phyloP scores from a whole-genome alignment of 192 early-diverging fungal species.

The Podila horticola region DNA sequence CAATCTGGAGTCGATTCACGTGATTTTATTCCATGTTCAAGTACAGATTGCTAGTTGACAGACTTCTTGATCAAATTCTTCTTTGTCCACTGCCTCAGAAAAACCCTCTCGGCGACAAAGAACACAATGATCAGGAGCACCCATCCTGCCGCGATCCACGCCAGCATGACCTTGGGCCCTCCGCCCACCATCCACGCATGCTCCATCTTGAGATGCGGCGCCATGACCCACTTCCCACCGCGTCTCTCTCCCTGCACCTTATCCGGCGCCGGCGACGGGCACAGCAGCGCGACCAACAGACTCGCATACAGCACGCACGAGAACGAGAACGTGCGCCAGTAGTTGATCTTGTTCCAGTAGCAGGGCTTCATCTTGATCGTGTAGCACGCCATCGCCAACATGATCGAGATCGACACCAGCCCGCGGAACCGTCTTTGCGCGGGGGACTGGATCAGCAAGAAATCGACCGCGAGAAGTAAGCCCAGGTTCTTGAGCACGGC shows the following conservation, averaged over 20 bases:
- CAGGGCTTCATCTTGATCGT: constrained; percentile 78
- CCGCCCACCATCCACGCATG: constrained; percentile 29
- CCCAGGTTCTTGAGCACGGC: constrained; percentile 81
- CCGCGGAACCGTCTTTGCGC: constrained; percentile 69
- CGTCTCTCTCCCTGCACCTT: constrained; percentile 51
- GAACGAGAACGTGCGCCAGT: constrained; percentile 71
- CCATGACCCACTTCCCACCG: constrained; percentile 44
- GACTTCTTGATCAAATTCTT: neutral
- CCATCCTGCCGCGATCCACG: constrained; percentile 67
- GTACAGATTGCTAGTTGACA: no score
- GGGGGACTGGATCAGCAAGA: constrained; percentile 68
- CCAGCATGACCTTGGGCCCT: constrained; percentile 52
- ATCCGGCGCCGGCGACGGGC: constrained; percentile 56
- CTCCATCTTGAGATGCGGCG: constrained; percentile 29
- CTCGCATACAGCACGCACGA: constrained; percentile 77
- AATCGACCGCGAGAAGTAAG: constrained; percentile 74
- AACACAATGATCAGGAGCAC: constrained; percentile 68
- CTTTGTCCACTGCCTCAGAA: constrained; percentile 33
- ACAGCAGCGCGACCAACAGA: constrained; percentile 71
- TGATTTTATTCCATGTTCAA: no score
- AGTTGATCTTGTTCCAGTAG: constrained; percentile 81
- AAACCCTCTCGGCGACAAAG: constrained; percentile 34
- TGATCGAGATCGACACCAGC: constrained; percentile 73
- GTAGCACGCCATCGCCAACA: constrained; percentile 77
- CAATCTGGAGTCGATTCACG: no score